Conservation (phyloP, 441 rosid species). For the Pelargonium cotyledonis region DNA sequence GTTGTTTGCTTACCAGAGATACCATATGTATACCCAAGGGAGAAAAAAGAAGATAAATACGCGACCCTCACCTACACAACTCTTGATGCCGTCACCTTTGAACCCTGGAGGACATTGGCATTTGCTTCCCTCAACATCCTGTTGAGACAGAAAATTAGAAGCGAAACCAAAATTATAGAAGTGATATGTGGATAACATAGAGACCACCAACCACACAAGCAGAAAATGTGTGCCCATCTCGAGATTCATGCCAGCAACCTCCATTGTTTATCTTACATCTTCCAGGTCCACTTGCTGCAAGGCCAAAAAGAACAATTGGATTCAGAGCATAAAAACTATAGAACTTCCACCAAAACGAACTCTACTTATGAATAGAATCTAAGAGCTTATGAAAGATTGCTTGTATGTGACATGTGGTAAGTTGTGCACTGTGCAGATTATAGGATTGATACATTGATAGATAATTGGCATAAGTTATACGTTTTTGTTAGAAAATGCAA, state of each 20-base stretch:
- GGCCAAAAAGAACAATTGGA: constrained; percentile 8
- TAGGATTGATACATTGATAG: neutral
- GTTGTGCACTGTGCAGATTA: neutral
- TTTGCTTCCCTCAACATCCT: constrained; percentile 57
- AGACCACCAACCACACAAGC: constrained; percentile 70
- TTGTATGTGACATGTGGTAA: neutral
- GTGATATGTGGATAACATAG: neutral
- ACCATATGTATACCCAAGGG: neutral
- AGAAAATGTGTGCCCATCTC: constrained; percentile 59
- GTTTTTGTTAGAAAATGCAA: neutral
- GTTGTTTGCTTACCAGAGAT: neutral
- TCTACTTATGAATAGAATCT: neutral
- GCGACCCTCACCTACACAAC: constrained; percentile 55
- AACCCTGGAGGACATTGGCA: constrained; percentile 86
- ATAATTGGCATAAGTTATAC: too few relatives aligned
- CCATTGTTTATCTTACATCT: constrained; percentile 88
- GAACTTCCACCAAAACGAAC: neutral
- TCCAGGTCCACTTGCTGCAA: constrained; percentile 82
- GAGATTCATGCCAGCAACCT: constrained; percentile 84
- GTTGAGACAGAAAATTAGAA: constrained; percentile 24
- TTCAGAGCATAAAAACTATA: neutral
- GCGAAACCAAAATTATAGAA: constrained; percentile 11
- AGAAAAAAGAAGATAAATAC: constrained; percentile 8
- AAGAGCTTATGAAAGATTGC: neutral
- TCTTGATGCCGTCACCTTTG: constrained; percentile 75